Conservation (phyloP, 2,329 filamentous ascomycete genomes). For the Esteya vermicola region DNA sequence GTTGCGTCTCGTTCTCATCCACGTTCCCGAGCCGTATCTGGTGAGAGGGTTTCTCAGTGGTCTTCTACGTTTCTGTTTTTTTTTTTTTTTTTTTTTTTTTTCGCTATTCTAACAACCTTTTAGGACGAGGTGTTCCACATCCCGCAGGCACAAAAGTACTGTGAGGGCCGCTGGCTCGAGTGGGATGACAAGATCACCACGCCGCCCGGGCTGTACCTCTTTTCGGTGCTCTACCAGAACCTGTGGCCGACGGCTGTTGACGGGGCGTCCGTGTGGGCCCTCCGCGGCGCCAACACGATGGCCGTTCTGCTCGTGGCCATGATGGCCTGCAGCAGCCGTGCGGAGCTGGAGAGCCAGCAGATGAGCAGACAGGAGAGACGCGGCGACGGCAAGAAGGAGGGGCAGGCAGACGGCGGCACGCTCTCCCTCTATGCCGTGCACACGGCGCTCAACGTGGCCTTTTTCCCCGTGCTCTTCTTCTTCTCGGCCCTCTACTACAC, state of each 20-base stretch:
- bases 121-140: conserved; percentile 84
- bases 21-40: conserved; percentile 39
- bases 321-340: conserved; percentile 36
- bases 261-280: conserved; percentile 17
- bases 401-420: conserved; percentile 7
- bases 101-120: neutral
- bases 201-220: conserved; percentile 57
- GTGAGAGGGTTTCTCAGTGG: conserved; percentile 20
- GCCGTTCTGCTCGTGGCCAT: conserved; percentile 27
- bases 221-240: conserved; percentile 6
- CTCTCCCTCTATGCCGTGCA: conserved; percentile 35
- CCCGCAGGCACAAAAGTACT: conserved; percentile 82
- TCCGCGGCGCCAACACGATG: conserved; percentile 35
- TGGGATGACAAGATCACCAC: conserved; percentile 99
- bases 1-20: conserved; percentile 22
- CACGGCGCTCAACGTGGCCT: conserved; percentile 60
- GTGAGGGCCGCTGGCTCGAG: conserved; percentile 52
- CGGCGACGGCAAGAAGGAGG: too few species aligned
- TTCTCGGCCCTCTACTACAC: conserved; percentile 95
- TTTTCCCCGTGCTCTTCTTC: conserved; percentile 90
- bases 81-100: neutral
- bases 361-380: neutral
- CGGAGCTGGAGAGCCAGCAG: conserved; percentile 30
- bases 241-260: conserved; percentile 7
- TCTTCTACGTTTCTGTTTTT: too few species aligned